Percentiles rank a stretch among this genome's conserved stretches.
These are phyloP conservation scores for Hordeum marinum DNA, from an alignment of 176 grass and related monocot genomes.

Conservation along the genomic window DNA sequence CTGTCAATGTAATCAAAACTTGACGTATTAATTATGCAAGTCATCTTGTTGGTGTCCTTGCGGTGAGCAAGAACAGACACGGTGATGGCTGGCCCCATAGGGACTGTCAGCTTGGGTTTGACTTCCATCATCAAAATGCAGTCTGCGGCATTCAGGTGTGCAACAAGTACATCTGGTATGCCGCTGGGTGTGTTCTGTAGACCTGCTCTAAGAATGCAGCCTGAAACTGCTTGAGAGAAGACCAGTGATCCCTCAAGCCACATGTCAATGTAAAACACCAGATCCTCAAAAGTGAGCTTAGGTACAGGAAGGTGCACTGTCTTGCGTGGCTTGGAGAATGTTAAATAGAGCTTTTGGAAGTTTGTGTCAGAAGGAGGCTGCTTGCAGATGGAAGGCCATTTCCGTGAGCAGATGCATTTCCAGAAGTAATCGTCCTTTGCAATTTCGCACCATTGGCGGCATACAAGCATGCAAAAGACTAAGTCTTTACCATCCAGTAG, in stretches of 20 bases:
- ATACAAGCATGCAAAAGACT: slow-evolving; percentile 75
- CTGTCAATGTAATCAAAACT: slow-evolving; percentile 78
- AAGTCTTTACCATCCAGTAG: slow-evolving; percentile 66
- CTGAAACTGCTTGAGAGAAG: slow-evolving; percentile 59
- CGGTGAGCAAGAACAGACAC: slow-evolving; percentile 61
- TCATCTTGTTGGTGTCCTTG: slow-evolving; percentile 67
- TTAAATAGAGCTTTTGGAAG: slow-evolving; percentile 52
- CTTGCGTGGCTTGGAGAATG: slow-evolving; percentile 50
- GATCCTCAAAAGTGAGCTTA: slow-evolving; percentile 57
- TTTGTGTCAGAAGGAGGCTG: slow-evolving; percentile 46
- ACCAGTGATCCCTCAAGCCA: slow-evolving; percentile 59
- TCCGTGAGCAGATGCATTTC: slow-evolving; percentile 67
- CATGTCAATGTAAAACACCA: slow-evolving; percentile 72
- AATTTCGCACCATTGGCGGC: slow-evolving; percentile 53
- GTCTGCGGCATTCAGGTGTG: slow-evolving; percentile 47
- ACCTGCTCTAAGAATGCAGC: slow-evolving; percentile 43
- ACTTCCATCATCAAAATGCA: slow-evolving; percentile 66
- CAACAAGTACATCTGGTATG: slow-evolving; percentile 48
- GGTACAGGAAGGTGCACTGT: slow-evolving; percentile 36
- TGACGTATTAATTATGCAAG: slow-evolving; percentile 46
- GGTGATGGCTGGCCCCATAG: slow-evolving; percentile 31
- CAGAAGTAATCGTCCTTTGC: slow-evolving; percentile 78
- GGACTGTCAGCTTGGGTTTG: slow-evolving; percentile 41
- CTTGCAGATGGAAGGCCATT: slow-evolving; percentile 70
- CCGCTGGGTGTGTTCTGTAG: slow-evolving; percentile 38